Base-by-base conservation (phyloP, 2,329 filamentous ascomycete species). In the Epicoccum nigrum region DNA sequence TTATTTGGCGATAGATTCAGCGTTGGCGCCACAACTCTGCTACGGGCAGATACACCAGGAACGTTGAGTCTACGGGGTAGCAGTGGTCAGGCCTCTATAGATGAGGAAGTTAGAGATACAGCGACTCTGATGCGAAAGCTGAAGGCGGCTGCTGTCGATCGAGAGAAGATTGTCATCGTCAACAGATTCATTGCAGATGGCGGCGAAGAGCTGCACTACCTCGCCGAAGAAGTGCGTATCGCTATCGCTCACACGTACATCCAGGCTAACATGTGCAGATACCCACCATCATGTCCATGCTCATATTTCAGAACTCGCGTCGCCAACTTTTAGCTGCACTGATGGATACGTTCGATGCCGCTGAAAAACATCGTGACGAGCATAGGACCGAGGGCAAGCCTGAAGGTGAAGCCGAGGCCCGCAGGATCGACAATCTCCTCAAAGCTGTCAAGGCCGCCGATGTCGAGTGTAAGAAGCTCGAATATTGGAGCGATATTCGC, bases 231-330 rank as follows among this genome's bases (percentile, higher is more conserved):
- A 71, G 81, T 82, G 61, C 49, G 69, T 19, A 27, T 15, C 30
- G 6, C 4, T 16, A 2, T 32, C 4, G 12, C 19, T 41, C 5
- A n/a, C 13, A 15, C 4, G 21, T 12, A 21, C n/a, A n/a, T 16
- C 16, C 15, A 7, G 25, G 25, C 63, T 71, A 58, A 69, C 45
- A 1, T 21, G 2, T 13, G 5, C 32, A 71, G 68, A 70, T 73
- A 38, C 65, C 67, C 8, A 32, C 58, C 31, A 74, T 74, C 42
- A 75, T 74, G 91, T 80, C 85, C 0, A 80, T 89, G 51, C 90
- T 97, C 65, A 81, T 99, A 16, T 99, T 96, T 69, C 93, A 97
- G 71, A 86, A 87, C 15, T 96, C 92, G 2, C 84, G 92, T 19
- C 85, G 87, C 55, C 84, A 92, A 50, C 80, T 97, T 4, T 79